These are phyloP conservation scores for Tillandsia leiboldiana DNA, from an alignment of 176 grass and related monocot species.

Conservation along the genomic window DNA sequence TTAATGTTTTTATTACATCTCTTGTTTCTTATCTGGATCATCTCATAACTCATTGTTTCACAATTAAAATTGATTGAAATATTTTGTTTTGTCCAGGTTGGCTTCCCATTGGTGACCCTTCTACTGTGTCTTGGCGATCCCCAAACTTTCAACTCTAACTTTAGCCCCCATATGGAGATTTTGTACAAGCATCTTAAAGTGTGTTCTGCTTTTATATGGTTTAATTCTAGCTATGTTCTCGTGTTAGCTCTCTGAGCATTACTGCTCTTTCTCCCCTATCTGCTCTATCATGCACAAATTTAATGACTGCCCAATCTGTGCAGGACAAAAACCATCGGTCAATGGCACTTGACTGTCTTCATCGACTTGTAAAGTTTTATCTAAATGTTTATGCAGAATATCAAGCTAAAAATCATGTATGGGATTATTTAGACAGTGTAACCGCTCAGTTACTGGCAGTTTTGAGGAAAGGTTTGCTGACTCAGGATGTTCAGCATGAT, in stretches of 20 bases:
- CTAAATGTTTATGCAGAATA: slow-evolving; percentile 81
- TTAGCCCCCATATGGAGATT: slow-evolving; percentile 69
- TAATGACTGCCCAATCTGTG: slow-evolving; percentile 20
- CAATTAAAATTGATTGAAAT: neutral
- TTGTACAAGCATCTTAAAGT: slow-evolving; percentile 98
- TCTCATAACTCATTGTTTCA: neutral
- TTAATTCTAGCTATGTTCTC: neutral
- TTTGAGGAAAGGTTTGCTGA: slow-evolving; percentile 84
- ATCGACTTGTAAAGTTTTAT: slow-evolving; percentile 93
- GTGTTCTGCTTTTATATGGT: slow-evolving; percentile 15
- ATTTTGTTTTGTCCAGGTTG: slow-evolving; percentile 48
- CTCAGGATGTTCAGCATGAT: slow-evolving; percentile 93
- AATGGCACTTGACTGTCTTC: slow-evolving; percentile 96
- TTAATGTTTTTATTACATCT: too few species aligned
- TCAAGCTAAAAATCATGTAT: slow-evolving; percentile 71
- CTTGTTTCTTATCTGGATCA: too few species aligned
- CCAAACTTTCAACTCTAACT: slow-evolving; percentile 59
- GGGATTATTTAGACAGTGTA: slow-evolving; percentile 96
- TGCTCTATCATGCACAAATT: slow-evolving; percentile 19
- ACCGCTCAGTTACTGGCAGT: slow-evolving; percentile 82
- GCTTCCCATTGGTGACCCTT: slow-evolving; percentile 85
- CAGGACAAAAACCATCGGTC: slow-evolving; percentile 99
- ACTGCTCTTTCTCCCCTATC: slow-evolving; percentile 15
- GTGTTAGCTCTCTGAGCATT: slow-evolving; percentile 1
- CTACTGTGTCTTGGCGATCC: slow-evolving; percentile 91